phyloP scores from a whole-genome alignment of 192 early-diverging fungal genomes.

The Backusella luteola region DNA sequence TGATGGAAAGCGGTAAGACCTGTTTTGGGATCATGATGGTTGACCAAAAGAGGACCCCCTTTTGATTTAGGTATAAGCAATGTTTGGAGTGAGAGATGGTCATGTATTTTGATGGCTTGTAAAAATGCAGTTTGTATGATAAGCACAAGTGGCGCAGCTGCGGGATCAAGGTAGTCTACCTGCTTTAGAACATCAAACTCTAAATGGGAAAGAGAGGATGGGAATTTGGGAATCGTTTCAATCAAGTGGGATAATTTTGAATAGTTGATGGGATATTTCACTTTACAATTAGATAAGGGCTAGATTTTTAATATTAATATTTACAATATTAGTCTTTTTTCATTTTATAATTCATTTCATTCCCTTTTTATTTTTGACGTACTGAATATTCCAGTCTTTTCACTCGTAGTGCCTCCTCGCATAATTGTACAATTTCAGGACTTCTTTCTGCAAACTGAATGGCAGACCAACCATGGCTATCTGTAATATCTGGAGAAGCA shows the following conservation, averaged over 20 bases:
- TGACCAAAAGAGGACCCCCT: constrained; percentile 21
- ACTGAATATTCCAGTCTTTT: constrained; percentile 44
- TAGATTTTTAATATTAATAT: background rate
- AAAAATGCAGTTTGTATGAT: constrained; percentile 48
- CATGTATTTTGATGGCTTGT: constrained; percentile 58
- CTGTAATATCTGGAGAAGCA: constrained; percentile 56
- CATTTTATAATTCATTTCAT: background rate
- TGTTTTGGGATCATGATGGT: constrained; percentile 52
- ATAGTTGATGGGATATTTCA: constrained; percentile 46
- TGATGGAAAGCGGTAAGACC: constrained; percentile 63
- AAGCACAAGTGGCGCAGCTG: constrained; percentile 28
- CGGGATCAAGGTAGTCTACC: constrained; percentile 25
- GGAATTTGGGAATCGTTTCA: constrained; percentile 31
- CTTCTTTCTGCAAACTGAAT: constrained; percentile 58
- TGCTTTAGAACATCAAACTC: constrained; percentile 24
- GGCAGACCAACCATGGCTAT: constrained; percentile 65
- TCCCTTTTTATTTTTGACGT: constrained; percentile 8
- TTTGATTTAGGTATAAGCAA: constrained; percentile 34
- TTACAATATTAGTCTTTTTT: constrained; percentile 1
- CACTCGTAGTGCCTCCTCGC: constrained; percentile 50
- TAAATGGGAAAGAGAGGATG: constrained; percentile 36
- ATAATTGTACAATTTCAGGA: constrained; percentile 56
- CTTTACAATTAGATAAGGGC: constrained; percentile 11
- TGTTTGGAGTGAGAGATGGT: constrained; percentile 51
- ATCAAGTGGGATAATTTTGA: constrained; percentile 48